Evolutionary conservation across 1,139 yeast species (phyloP), one percentile per base, ranked within the genome.

Genomic region (Scheffersomyces insectosa): DNA sequence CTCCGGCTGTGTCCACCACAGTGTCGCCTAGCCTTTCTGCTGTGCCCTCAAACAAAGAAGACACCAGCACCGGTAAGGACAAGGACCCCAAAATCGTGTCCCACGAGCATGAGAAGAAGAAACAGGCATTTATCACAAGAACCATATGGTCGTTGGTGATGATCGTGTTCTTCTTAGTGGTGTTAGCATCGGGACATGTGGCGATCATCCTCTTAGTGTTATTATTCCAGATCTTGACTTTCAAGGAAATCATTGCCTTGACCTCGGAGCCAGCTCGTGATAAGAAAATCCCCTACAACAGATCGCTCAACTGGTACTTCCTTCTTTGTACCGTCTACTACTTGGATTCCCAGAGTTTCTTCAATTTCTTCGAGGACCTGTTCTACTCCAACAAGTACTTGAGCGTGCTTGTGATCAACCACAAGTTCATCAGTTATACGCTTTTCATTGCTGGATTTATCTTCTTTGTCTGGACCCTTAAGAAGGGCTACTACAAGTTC

Each of bases 61-160:
- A 20, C n/a, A 15, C 15, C 11, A 13, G 16, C 15, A 16, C 15
- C 4, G 33, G 15, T 3, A 14, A 15, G 20, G 23, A 15, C 23
- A 31, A 31, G 20, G 34, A n/a, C 34, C 6, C 25, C 25, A 20
- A 20, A 20, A 20, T 20, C 8, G 57, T 51, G n/a, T 46, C 45
- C 40, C 65, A 64, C 47, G 83, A 78, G 51, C 61, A 59, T 42
- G 85, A 82, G 54, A 83, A 82, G 68, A 88, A 88, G 68, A 84
- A 83, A 54, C 93, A 83, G 65, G 88, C 90, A 38, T 90, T 93
- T 59, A 64, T 89, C 42, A 88, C 91, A 32, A 80, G 99, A 55
- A 86, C 98, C n/a, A 74, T 87, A 41, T 93, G 98, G 98, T 87
- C 98, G 0, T 65, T 93, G 56, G 90, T 93, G 27, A 91, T 93